Evolutionary conservation across 306 rosid genomes (phyloP).

Genomic region (Medicago arabica): DNA sequence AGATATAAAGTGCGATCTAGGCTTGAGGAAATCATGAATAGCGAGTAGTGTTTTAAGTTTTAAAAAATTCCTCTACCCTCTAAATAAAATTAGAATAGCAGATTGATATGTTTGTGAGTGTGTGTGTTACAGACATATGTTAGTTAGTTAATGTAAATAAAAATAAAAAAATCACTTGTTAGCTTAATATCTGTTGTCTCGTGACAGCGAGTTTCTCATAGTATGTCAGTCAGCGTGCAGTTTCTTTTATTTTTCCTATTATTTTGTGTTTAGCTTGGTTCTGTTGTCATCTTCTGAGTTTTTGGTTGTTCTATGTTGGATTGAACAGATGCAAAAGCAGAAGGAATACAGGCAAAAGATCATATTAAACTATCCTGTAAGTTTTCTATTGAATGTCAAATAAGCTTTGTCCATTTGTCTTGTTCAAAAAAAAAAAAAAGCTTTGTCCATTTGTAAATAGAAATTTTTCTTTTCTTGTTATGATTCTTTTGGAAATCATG

Average conservation of each 20-base stretch:
- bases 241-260: conserved; percentile 20
- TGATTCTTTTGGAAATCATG: conserved; percentile 20
- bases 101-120: background rate
- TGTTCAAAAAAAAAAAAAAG: background rate
- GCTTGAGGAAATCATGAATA: background rate
- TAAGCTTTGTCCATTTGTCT: conserved; percentile 12
- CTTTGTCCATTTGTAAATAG: conserved; percentile 2
- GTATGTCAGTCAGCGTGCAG: background rate
- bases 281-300: conserved; percentile 11
- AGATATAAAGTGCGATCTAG: background rate
- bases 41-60: background rate
- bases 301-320: conserved; percentile 36
- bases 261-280: conserved; percentile 31
- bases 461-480: conserved; percentile 30
- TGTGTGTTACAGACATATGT: background rate
- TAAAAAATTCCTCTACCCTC: background rate
- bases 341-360: conserved; percentile 79
- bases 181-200: background rate
- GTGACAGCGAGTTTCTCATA: conserved; percentile 2
- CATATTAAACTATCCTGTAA: conserved; percentile 69
- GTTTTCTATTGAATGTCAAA: conserved; percentile 36
- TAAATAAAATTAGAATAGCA: background rate
- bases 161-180: background rate
- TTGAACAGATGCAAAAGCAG: conserved; percentile 76
- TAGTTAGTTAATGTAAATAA: background rate